Evolutionary conservation across 768 basidiomycete genomes (phyloP).

Genomic region (Phlegmacium glaucopus): DNA sequence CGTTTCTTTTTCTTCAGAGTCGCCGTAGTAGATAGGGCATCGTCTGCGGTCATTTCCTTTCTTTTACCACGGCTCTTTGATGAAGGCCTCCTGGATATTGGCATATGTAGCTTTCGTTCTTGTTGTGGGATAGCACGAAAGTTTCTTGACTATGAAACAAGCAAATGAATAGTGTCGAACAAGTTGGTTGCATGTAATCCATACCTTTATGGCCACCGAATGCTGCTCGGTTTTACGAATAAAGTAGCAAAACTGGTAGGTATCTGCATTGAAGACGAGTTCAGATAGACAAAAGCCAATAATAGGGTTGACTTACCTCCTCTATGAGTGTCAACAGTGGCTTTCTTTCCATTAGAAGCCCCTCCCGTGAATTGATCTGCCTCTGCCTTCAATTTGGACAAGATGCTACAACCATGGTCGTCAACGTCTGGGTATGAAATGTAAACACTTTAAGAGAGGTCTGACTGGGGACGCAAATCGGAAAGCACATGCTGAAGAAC

Average conservation of each 20-base stretch:
- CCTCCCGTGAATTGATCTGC: conserved; percentile 39
- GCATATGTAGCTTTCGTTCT: not conserved
- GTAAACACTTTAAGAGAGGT: not conserved
- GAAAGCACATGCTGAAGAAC: conserved; percentile 77
- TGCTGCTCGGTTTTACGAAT: conserved; percentile 80
- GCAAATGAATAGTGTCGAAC: too few relatives aligned
- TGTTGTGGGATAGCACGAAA: conserved; percentile 31
- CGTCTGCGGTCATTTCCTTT: conserved; percentile 10
- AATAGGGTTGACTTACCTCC: conserved; percentile 63
- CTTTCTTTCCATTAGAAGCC: conserved; percentile 52
- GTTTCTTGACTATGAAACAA: conserved; percentile 29
- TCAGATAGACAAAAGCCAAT: conserved; percentile 2
- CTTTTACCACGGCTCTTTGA: conserved; percentile 17
- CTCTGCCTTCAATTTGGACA: conserved; percentile 65
- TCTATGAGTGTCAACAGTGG: conserved; percentile 78
- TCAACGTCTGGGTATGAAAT: not conserved
- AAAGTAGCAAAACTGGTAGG: conserved; percentile 91
- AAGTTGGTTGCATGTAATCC: conserved; percentile 2
- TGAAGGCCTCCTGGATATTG: not conserved
- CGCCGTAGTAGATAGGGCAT: not conserved
- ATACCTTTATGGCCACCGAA: conserved; percentile 79
- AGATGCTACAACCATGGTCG: conserved; percentile 39
- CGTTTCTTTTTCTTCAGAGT: conserved; percentile 15
- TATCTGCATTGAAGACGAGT: conserved; percentile 43
- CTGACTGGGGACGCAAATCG: conserved; percentile 71